Evolutionary conservation across 2,329 filamentous ascomycete species (phyloP).

Genomic region (Xylaria digitata): DNA sequence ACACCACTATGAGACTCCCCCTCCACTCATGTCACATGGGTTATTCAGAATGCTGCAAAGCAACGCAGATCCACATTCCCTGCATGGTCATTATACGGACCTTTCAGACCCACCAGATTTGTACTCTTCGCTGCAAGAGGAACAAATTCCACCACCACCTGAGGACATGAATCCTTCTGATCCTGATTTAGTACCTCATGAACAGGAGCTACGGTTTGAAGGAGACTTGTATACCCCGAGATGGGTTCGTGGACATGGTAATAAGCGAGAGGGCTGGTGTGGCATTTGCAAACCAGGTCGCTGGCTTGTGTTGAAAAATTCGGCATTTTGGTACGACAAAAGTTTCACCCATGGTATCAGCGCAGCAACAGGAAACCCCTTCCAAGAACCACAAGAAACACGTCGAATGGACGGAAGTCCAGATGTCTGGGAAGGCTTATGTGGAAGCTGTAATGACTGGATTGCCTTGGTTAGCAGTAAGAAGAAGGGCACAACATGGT

Average conservation of each 20-base stretch:
- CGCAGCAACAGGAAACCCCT: constrained; percentile 80
- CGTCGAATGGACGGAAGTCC: constrained; percentile 82
- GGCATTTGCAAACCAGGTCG: constrained; percentile 86
- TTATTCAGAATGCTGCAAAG: constrained; percentile 80
- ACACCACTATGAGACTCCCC: constrained; percentile 68
- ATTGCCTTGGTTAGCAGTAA: constrained; percentile 85
- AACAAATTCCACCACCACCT: constrained; percentile 77
- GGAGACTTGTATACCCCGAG: constrained; percentile 85
- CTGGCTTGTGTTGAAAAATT: constrained; percentile 91
- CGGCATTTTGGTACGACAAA: constrained; percentile 94
- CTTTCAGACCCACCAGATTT: constrained; percentile 81
- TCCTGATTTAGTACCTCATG: constrained; percentile 79
- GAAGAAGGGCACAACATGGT: constrained; percentile 94
- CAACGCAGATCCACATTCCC: constrained; percentile 75
- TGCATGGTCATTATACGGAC: constrained; percentile 77
- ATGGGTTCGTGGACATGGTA: constrained; percentile 87
- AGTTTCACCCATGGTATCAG: constrained; percentile 89
- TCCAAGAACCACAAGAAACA: constrained; percentile 80
- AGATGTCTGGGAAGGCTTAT: constrained; percentile 84
- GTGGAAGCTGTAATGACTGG: constrained; percentile 83
- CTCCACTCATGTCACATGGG: constrained; percentile 75
- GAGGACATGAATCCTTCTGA: constrained; percentile 85
- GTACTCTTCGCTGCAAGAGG: constrained; percentile 78
- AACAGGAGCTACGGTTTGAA: constrained; percentile 82
- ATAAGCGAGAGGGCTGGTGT: constrained; percentile 91